Percentiles rank a stretch among this genome's conserved stretches.
These are phyloP conservation scores for Hysterium pulicare DNA, from an alignment of 2,329 filamentous ascomycete species.

Conservation along the genomic window DNA sequence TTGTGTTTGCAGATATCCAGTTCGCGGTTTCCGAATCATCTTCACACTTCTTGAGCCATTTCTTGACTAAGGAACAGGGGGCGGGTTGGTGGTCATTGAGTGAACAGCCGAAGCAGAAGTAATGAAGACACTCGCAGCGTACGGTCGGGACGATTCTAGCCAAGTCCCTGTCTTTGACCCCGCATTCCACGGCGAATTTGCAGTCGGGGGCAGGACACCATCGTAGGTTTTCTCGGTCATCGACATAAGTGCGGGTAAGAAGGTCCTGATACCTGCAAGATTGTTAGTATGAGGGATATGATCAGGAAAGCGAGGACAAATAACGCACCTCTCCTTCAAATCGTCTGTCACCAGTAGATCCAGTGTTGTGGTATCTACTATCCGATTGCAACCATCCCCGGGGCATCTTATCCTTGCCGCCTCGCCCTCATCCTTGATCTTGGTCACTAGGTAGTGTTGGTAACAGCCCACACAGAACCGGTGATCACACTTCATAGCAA, in stretches of 20 bases:
- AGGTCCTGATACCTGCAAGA: conserved; percentile 72
- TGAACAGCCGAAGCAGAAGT: conserved; percentile 94
- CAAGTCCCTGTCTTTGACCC: conserved; percentile 82
- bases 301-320: neutral
- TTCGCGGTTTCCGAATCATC: conserved; percentile 98
- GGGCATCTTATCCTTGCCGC: conserved; percentile 93
- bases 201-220: conserved; percentile 99
- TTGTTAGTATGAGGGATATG: conserved; percentile 11
- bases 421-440: conserved; percentile 93
- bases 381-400: conserved; percentile 78
- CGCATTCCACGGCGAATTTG: conserved; percentile 85
- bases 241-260: conserved; percentile 90
- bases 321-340: conserved; percentile 53
- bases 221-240: conserved; percentile 91
- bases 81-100: conserved; percentile 89
- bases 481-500: conserved; percentile 93
- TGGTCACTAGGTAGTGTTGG: conserved; percentile 82
- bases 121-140: conserved; percentile 75
- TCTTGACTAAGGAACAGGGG: conserved; percentile 86
- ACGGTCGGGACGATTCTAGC: conserved; percentile 85
- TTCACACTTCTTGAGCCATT: conserved; percentile 96
- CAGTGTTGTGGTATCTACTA: conserved; percentile 86
- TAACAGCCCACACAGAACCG: conserved; percentile 93
- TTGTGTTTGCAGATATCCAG: conserved; percentile 99
- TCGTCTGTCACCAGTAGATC: conserved; percentile 66